phyloP scores from a whole-genome alignment of 306 rosid genomes.

The Elaeagnus macrophylla region DNA sequence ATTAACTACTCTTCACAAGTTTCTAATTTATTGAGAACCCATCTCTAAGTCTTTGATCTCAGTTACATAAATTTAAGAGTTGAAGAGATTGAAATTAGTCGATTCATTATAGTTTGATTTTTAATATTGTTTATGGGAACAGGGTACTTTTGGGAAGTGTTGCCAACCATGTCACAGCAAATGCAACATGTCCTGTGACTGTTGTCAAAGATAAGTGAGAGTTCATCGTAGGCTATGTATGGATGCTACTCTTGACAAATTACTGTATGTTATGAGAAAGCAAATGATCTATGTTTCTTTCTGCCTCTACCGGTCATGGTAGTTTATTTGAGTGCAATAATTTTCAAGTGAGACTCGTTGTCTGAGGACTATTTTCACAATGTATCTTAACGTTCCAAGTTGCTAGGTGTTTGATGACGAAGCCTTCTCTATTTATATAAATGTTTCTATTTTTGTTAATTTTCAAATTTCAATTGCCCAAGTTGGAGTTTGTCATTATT shows the following conservation, averaged over 20 bases:
- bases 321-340: not conserved
- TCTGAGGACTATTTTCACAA: not conserved
- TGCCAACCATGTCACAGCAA: constrained; percentile 45
- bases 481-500: not conserved
- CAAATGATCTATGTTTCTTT: too few relatives aligned
- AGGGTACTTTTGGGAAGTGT: constrained; percentile 79
- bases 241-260: not conserved
- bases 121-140: constrained; percentile 8
- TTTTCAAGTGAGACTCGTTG: not conserved
- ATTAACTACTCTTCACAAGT: too few relatives aligned
- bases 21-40: too few relatives aligned
- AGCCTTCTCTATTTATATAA: not conserved
- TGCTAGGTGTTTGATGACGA: not conserved
- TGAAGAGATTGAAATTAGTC: not conserved
- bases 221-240: constrained; percentile 3
- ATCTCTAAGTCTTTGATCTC: too few relatives aligned
- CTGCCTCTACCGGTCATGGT: not conserved
- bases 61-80: not conserved
- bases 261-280: not conserved
- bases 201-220: constrained; percentile 42
- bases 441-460: not conserved
- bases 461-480: not conserved
- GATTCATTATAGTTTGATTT: not conserved
- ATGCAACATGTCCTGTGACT: constrained; percentile 60
- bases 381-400: not conserved